Base-by-base conservation (phyloP, 805 yeast species). In the Candida nemodendra region DNA sequence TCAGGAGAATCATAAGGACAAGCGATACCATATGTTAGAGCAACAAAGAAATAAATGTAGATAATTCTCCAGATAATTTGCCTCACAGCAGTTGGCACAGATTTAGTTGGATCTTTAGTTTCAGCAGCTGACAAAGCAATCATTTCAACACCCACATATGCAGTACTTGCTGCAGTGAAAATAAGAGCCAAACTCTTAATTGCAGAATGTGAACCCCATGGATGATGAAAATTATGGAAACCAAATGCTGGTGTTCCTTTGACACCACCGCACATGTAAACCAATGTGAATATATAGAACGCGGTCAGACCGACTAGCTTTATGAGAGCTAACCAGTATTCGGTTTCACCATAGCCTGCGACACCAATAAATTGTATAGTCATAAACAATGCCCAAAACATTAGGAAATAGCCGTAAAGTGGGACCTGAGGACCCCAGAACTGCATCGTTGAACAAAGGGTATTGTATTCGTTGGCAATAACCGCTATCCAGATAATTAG, bases 81-180 rank as follows among this genome's bases (percentile, higher is more conserved):
- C 41, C 73, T 65, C 32, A 77, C 75, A 3, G 81, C 84, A 18
- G 61, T 62, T 6, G 85, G 84, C 41, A 79, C 68, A 4, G 81
- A 76, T 36, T 64, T 67, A 27, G 70, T 59, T 3, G 85, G 85
- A 48, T 79, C 77, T 48, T 72, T 70, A 3, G 81, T 66, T 49
- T 79, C 85, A 19, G 79, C 78, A 0, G 84, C 84, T 27, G 79
- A 70, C 23, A 79, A 61, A 12, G 81, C 51, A 18, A 54, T 41
- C 42, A 53, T 40, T 32, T 56, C 61, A 25, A 54, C 43, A 30
- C 59, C 61, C 2, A 54, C 47, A 24, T 54, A 56, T n/a, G 45
- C 50, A 13, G 50, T 49, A 32, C 53, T 48, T 5, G 54, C 54
- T 25, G 49, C 46, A 17, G 46, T 51, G 28, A 56, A 48, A 2